These are phyloP conservation scores for Daldinia bambusicola DNA, from an alignment of 495 filamentous ascomycete species.

Conservation along the genomic window DNA sequence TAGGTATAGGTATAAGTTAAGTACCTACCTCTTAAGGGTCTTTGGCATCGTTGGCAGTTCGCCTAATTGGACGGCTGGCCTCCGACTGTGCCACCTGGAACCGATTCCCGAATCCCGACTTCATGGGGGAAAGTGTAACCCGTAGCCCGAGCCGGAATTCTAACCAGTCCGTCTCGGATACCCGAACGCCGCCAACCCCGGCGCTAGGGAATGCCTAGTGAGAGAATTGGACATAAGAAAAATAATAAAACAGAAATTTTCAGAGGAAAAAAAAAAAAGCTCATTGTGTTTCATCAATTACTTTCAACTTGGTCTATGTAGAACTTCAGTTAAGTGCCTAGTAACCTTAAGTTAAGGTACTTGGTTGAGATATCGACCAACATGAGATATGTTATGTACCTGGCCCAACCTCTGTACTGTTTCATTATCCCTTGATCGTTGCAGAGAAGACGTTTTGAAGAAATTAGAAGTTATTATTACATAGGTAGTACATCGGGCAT, in stretches of 20 bases:
- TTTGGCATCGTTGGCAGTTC: no score
- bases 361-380: no score
- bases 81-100: slow-evolving; percentile 6
- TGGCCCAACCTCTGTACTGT: no score
- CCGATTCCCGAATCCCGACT: background rate
- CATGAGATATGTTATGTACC: no score
- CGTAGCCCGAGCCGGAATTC: background rate
- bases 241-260: no score
- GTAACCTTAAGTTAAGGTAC: no score
- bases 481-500: background rate
- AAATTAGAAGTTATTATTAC: background rate
- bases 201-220: no score
- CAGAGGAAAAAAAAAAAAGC: no score
- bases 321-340: no score
- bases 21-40: background rate
- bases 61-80: background rate
- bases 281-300: background rate
- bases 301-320: background rate
- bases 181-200: background rate
- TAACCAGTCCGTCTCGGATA: background rate
- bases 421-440: background rate
- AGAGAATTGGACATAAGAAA: no score
- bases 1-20: no score
- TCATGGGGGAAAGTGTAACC: background rate
- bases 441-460: background rate